Conservation (phyloP, 768 basidiomycete genomes). For the Leccinellum rugosiceps region DNA sequence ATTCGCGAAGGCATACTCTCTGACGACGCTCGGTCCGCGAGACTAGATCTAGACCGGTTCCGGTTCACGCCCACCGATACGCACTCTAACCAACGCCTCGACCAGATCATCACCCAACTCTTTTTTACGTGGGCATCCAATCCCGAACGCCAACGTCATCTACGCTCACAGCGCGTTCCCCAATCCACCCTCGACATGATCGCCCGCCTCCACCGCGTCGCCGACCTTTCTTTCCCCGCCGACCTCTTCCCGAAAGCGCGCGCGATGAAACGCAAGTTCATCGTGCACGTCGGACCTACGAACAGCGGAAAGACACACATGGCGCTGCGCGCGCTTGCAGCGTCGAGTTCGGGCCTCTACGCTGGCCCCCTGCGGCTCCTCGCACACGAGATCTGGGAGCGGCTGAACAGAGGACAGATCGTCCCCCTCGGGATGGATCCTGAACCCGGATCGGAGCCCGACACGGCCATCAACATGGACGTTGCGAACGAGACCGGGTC, state of each 20-base stretch:
- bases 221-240: conserved; percentile 44
- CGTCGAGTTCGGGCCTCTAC: conserved; percentile 71
- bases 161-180: conserved; percentile 26
- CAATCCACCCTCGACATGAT: conserved; percentile 37
- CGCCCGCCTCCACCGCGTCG: conserved; percentile 34
- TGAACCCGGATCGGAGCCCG: conserved; percentile 36
- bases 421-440: conserved; percentile 62
- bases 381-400: conserved; percentile 91
- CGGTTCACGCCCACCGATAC: conserved; percentile 31
- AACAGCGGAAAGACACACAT: too few relatives aligned
- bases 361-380: conserved; percentile 89
- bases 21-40: conserved; percentile 15
- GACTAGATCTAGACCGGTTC: conserved; percentile 45
- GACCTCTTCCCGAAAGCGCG: conserved; percentile 55
- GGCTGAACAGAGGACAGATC: conserved; percentile 88
- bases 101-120: conserved; percentile 48
- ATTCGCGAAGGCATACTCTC: conserved; percentile 35
- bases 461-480: too few relatives aligned
- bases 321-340: conserved; percentile 84
- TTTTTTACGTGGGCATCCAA: conserved; percentile 56
- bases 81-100: conserved; percentile 31
- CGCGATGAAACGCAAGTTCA: conserved; percentile 64
- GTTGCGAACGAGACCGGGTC: conserved; percentile 19
- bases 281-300: conserved; percentile 97
- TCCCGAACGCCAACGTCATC: conserved; percentile 24